Evolutionary conservation across 352 stramenopile species (phyloP).

Genomic region (Aphanomyces cochlioides): DNA sequence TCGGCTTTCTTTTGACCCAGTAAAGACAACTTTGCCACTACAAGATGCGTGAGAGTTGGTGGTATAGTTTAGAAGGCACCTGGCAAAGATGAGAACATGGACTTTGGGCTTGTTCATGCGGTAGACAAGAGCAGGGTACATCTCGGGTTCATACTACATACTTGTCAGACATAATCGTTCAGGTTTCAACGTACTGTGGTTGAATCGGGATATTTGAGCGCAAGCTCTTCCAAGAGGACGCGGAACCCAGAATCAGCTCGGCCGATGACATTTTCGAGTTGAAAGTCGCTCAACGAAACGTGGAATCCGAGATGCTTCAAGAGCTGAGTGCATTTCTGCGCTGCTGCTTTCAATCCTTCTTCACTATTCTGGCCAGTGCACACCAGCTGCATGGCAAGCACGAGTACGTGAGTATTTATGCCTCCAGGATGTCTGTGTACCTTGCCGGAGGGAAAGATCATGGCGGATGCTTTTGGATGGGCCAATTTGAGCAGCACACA

Average conservation of each 20-base stretch:
- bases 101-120: constrained; percentile 94
- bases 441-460: constrained; percentile 83
- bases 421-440: neutral
- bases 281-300: constrained; percentile 85
- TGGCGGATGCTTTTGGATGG: constrained; percentile 62
- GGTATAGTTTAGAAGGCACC: constrained; percentile 1
- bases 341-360: constrained; percentile 67
- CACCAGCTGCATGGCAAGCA: constrained; percentile 39
- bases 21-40: constrained; percentile 97
- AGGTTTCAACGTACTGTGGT: constrained; percentile 50
- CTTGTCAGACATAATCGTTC: neutral
- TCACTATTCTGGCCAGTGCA: constrained; percentile 70
- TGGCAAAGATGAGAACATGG: constrained; percentile 99
- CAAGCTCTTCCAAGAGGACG: constrained; percentile 76
- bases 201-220: constrained; percentile 65
- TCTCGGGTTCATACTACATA: constrained; percentile 95
- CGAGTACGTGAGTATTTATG: neutral
- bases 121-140: constrained; percentile 99
- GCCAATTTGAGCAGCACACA: constrained; percentile 80
- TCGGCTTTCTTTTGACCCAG: constrained; percentile 84
- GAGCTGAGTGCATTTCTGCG: constrained; percentile 75
- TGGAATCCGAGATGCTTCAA: constrained; percentile 85
- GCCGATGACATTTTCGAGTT: constrained; percentile 82
- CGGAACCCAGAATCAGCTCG: constrained; percentile 66
- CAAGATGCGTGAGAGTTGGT: neutral